A percentile compares a stretch with the other conserved stretches of the same genome.
phyloP scores from a whole-genome alignment of 2,329 filamentous ascomycete species.

The Zymoseptoria crescenta region DNA sequence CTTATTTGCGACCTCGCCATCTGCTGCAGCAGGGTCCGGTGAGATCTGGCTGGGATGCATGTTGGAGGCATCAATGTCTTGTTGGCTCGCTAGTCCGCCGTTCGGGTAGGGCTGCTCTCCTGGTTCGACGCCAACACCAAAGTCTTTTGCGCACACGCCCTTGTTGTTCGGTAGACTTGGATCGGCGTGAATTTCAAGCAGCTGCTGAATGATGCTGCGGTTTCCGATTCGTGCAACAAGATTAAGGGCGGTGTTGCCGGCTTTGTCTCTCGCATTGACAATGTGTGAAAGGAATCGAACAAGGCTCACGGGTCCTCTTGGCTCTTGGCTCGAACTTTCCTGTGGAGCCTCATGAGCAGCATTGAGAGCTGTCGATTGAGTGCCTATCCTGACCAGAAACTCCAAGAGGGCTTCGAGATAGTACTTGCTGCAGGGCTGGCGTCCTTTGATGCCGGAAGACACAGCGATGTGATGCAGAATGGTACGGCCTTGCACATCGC shows the following conservation, averaged over 20 bases:
- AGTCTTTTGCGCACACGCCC: slow-evolving; percentile 82
- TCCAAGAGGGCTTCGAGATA: slow-evolving; percentile 92
- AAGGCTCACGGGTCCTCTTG: slow-evolving; percentile 65
- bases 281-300: slow-evolving; percentile 95
- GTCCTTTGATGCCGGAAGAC: slow-evolving; percentile 88
- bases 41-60: neutral
- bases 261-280: slow-evolving; percentile 89
- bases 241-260: slow-evolving; percentile 89
- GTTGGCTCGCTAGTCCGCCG: slow-evolving; percentile 19
- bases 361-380: slow-evolving; percentile 18
- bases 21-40: neutral
- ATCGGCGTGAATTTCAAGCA: slow-evolving; percentile 90
- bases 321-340: neutral
- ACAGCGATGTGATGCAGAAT: slow-evolving; percentile 95
- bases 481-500: slow-evolving; percentile 81
- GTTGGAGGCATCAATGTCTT: slow-evolving; percentile 4
- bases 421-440: slow-evolving; percentile 85
- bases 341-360: slow-evolving; percentile 42
- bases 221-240: slow-evolving; percentile 90
- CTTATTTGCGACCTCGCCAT: slow-evolving; percentile 29
- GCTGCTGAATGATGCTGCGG: slow-evolving; percentile 88
- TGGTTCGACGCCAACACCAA: slow-evolving; percentile 73
- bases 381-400: slow-evolving; percentile 77
- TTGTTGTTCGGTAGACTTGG: slow-evolving; percentile 86
- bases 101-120: slow-evolving; percentile 28